phyloP scores from a whole-genome alignment of 257 asterid species.

The Agastache rugosa region DNA sequence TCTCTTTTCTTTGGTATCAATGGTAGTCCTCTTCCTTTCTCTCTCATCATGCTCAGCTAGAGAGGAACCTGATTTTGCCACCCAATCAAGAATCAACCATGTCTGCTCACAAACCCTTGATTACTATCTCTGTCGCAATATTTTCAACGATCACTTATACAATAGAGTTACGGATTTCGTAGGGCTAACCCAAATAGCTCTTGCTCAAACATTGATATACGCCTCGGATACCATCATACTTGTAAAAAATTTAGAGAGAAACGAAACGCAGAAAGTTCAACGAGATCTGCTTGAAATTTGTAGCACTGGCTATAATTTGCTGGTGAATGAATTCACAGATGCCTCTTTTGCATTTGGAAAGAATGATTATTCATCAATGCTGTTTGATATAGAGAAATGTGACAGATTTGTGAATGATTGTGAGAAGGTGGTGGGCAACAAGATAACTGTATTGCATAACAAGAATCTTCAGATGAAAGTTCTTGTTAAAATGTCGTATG shows the following conservation, averaged over 20 bases:
- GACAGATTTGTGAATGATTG: conserved; percentile 32
- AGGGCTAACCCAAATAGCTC: conserved; percentile 22
- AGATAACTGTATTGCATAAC: neutral
- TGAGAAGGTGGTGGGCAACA: neutral
- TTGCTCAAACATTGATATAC: neutral
- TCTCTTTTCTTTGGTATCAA: neutral
- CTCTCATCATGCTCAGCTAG: neutral
- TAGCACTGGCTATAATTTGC: neutral
- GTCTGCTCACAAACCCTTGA: neutral
- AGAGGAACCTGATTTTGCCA: neutral
- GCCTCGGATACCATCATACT: neutral
- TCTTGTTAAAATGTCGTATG: conserved; percentile 6
- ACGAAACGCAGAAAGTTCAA: neutral
- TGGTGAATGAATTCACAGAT: neutral
- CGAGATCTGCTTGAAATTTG: conserved; percentile 10
- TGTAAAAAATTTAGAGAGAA: neutral
- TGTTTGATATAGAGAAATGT: conserved; percentile 5
- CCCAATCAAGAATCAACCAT: conserved; percentile 20
- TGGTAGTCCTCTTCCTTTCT: neutral
- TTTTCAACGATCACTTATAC: neutral
- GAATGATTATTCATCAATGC: conserved; percentile 9
- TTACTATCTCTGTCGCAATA: neutral
- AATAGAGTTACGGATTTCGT: neutral
- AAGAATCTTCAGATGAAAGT: neutral
- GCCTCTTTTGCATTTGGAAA: neutral